phyloP scores from a whole-genome alignment of 1,284 basidiomycete genomes.

The Trichosporon asahii region DNA sequence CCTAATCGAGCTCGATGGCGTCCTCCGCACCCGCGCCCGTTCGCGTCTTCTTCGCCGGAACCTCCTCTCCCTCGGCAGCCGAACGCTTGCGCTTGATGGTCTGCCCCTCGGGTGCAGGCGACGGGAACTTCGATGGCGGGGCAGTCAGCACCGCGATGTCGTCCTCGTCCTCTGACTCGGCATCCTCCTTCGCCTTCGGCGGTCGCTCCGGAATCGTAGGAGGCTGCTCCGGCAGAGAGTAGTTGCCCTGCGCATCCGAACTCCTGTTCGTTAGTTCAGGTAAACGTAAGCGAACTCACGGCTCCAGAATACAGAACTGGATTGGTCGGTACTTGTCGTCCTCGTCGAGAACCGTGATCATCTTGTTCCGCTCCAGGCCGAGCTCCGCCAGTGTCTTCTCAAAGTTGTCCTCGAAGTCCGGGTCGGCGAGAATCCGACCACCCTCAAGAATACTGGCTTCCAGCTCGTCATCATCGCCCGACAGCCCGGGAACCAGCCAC shows the following conservation, averaged over 20 bases:
- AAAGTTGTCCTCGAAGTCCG: slow-evolving; percentile 49
- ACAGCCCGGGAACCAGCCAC: slow-evolving; percentile 47
- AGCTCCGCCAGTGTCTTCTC: slow-evolving; percentile 45
- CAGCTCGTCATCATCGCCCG: slow-evolving; percentile 69
- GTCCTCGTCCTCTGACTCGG: slow-evolving; percentile 6
- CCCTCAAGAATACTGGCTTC: slow-evolving; percentile 72
- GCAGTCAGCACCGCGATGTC: slow-evolving; percentile 8
- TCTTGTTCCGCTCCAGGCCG: slow-evolving; percentile 57
- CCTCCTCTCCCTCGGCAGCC: slow-evolving; percentile 9
- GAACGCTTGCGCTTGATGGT: slow-evolving; percentile 15
- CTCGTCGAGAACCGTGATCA: slow-evolving; percentile 68
- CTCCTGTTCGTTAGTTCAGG: slow-evolving; percentile 1
- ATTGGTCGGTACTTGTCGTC: slow-evolving; percentile 73
- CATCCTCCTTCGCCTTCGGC: slow-evolving; percentile 5
- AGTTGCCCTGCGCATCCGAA: slow-evolving; percentile 7
- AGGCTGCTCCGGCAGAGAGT: slow-evolving; percentile 17
- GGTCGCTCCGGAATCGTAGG: slow-evolving; percentile 20
- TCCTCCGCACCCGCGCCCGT: slow-evolving; percentile 25
- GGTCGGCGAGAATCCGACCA: slow-evolving; percentile 54
- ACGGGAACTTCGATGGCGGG: not conserved
- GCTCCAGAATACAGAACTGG: slow-evolving; percentile 64
- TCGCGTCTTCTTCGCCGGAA: slow-evolving; percentile 6
- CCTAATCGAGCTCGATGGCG: slow-evolving; percentile 19
- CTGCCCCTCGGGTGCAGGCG: not conserved
- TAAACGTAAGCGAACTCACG: slow-evolving; percentile 58